Evolutionary conservation across 148 eudicot species (phyloP).

Genomic region (Fagopyrum esculentum): DNA sequence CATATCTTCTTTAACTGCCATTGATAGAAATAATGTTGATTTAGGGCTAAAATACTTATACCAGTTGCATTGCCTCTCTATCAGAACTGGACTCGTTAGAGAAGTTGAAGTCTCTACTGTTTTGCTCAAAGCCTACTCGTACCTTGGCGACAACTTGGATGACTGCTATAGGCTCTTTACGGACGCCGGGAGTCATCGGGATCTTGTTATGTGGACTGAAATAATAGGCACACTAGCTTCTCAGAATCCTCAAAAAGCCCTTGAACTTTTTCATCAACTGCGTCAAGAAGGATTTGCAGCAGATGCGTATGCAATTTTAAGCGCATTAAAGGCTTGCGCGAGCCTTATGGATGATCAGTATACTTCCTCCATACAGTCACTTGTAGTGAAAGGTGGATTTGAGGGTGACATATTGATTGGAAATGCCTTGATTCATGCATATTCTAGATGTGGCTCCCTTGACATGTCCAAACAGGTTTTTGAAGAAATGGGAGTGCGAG

Average conservation of each 20-base stretch:
- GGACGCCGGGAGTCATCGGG: slow-evolving; percentile 31
- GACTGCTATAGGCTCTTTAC: slow-evolving; percentile 31
- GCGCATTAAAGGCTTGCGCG: slow-evolving; percentile 45
- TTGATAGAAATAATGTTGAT: slow-evolving; percentile 10
- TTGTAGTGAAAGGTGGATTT: slow-evolving; percentile 29
- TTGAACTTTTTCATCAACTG: slow-evolving; percentile 30
- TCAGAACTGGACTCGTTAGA: slow-evolving; percentile 27
- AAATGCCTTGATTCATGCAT: slow-evolving; percentile 46
- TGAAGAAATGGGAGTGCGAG: slow-evolving; percentile 26
- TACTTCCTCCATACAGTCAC: slow-evolving; percentile 32
- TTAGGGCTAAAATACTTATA: slow-evolving; percentile 23
- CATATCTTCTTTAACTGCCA: slow-evolving; percentile 27
- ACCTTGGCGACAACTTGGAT: slow-evolving; percentile 24
- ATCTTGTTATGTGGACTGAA: slow-evolving; percentile 46
- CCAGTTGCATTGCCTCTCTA: slow-evolving; percentile 33
- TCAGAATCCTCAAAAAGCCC: slow-evolving; percentile 28
- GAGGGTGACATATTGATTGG: slow-evolving; percentile 24
- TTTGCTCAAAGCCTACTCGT: slow-evolving; percentile 38
- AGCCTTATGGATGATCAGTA: slow-evolving; percentile 32
- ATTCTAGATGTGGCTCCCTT: slow-evolving; percentile 45
- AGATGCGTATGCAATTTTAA: slow-evolving; percentile 29
- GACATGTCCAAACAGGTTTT: slow-evolving; percentile 31
- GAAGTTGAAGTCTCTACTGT: slow-evolving; percentile 43
- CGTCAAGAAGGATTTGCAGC: slow-evolving; percentile 27
- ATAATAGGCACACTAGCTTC: slow-evolving; percentile 31